A percentile compares a stretch with the other conserved stretches of the same genome.
Conservation (phyloP, 1,284 basidiomycete species). For the Moesziomyces antarcticus region DNA sequence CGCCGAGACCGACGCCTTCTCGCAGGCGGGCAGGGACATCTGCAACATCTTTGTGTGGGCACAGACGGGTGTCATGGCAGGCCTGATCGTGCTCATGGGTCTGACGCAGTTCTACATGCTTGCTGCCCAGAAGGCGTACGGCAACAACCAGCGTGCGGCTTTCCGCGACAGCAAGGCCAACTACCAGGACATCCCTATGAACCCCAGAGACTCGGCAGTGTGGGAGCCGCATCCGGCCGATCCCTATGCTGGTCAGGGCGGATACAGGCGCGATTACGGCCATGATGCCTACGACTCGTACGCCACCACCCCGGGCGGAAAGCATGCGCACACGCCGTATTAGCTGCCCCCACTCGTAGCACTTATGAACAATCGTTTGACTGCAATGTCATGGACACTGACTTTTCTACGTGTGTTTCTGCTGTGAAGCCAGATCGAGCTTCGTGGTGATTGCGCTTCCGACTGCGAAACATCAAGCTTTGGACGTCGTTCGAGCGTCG, state of each 20-base stretch:
- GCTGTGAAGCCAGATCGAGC: too few species aligned
- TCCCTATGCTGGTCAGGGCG: slow-evolving; percentile 21
- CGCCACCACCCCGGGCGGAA: slow-evolving; percentile 25
- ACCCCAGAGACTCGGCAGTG: slow-evolving; percentile 51
- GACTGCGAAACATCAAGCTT: not conserved
- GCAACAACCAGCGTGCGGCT: slow-evolving; percentile 54
- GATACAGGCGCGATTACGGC: slow-evolving; percentile 3
- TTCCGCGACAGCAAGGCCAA: slow-evolving; percentile 28
- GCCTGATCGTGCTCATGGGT: slow-evolving; percentile 59
- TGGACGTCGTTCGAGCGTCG: not conserved
- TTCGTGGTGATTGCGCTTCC: too few species aligned
- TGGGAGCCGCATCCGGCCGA: slow-evolving; percentile 47
- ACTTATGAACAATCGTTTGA: not conserved
- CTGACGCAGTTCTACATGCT: slow-evolving; percentile 67
- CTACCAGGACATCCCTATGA: slow-evolving; percentile 52
- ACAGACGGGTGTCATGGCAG: slow-evolving; percentile 63
- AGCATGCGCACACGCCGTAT: slow-evolving; percentile 21
- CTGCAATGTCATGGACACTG: not conserved
- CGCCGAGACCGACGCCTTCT: slow-evolving; percentile 30
- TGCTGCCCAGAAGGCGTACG: slow-evolving; percentile 60
- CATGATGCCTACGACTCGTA: slow-evolving; percentile 30
- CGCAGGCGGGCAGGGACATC: slow-evolving; percentile 35
- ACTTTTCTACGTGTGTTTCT: not conserved
- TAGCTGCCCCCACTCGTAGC: not conserved
- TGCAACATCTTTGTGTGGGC: slow-evolving; percentile 66